Evolutionary conservation across 768 basidiomycete genomes (phyloP).

Genomic region (Mrakia hoshinonis): DNA sequence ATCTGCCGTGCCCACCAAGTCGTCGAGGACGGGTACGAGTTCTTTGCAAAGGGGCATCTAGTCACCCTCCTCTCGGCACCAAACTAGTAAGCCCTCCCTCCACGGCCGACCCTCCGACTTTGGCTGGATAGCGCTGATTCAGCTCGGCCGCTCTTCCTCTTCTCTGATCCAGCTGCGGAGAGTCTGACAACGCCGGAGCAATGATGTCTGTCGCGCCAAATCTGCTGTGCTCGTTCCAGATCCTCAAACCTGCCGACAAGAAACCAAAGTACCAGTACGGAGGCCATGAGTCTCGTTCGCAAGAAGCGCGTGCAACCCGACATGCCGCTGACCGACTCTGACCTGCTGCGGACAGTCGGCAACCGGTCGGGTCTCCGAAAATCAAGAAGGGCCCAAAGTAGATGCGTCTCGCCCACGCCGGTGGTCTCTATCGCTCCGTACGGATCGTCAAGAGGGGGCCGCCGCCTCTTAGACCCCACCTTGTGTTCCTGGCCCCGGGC

Average conservation of each 20-base stretch:
- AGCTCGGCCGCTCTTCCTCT: neutral
- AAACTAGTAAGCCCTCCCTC: slow-evolving; percentile 26
- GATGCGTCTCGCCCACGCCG: too few species aligned
- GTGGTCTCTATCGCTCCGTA: too few species aligned
- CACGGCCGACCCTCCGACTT: neutral
- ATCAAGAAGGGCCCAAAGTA: too few species aligned
- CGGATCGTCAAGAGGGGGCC: too few species aligned
- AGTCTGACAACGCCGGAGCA: slow-evolving; percentile 98
- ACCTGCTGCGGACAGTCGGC: neutral
- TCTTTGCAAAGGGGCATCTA: slow-evolving; percentile 32
- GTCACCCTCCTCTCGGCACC: slow-evolving; percentile 33
- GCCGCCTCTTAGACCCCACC: too few species aligned
- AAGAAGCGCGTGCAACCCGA: neutral
- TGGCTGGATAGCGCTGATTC: neutral
- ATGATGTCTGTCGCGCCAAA: slow-evolving; percentile 99
- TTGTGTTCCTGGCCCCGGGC: too few species aligned
- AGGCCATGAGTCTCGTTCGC: slow-evolving; percentile 27
- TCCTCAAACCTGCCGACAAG: slow-evolving; percentile 98
- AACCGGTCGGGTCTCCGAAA: too few species aligned
- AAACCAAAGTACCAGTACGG: slow-evolving; percentile 61
- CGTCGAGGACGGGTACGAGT: slow-evolving; percentile 49
- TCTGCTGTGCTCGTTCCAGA: slow-evolving; percentile 97
- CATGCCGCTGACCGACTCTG: neutral
- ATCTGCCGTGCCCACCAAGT: slow-evolving; percentile 50
- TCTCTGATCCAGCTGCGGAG: slow-evolving; percentile 44